Base-by-base conservation (phyloP, 345 rosid species). In the Lagerstroemia speciosa region DNA sequence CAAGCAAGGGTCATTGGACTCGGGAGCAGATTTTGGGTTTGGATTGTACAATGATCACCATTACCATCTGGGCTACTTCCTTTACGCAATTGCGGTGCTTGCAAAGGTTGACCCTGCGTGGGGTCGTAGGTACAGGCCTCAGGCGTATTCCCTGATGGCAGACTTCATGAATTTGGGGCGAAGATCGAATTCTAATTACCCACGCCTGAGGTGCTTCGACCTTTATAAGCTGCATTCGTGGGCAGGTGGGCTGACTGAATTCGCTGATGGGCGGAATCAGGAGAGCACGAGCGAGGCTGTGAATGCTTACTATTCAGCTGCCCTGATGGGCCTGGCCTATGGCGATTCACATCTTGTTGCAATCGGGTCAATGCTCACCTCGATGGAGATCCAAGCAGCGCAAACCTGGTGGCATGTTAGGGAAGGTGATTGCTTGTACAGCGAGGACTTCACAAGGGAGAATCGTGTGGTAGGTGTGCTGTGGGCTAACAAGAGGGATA, bases 261-360 rank as follows among this genome's bases (percentile, higher is more conserved):
- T 89, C 29, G 87, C 88, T 0, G 97, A 94, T 71, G 97, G 99
- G 38, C 71, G 99, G 78, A 86, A 91, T 67, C 95, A 94, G 50
- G 96, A 91, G 79, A 94, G 91, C 78, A 87, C 99, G 1, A 88
- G 97, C 22, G 99, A 94, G 75, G 97, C 99, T 2, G 87, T 94
- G 65, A 91, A 89, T 38, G 97, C 86, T 0, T 94, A 94, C 78
- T 94, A 94, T 72, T 88, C 97, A 0, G 93, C 97, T 0, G 93
- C 99, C 57, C 82, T 94, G 67, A 80, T 94, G 80, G 97, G 99
- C 50, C 75, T 91, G 76, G 96, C 99, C 60, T 94, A 91, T 67
- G 97, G 99, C 11, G 99, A 94, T 69, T 76, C 88, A 0, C 87
- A 89, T 66, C 85, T 94, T 1, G 83, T 85, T 3, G 76, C 95